These are phyloP conservation scores for Friedmanniomyces endolithicus DNA, from an alignment of 495 filamentous ascomycete species.

Conservation along the genomic window DNA sequence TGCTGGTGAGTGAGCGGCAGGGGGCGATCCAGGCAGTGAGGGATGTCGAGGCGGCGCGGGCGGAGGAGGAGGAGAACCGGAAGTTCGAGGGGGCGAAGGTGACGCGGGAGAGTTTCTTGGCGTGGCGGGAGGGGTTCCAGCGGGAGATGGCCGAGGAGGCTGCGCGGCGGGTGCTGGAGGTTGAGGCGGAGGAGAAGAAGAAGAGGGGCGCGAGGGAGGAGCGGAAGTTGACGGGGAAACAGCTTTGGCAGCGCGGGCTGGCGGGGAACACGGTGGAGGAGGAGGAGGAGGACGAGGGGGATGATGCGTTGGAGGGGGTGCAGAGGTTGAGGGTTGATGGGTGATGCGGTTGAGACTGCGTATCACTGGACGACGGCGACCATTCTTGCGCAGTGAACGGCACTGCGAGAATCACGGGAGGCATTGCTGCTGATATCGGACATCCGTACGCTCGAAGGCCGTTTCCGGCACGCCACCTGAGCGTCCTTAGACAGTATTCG, in stretches of 20 bases:
- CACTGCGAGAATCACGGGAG: too few relatives aligned
- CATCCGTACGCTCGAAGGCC: too few relatives aligned
- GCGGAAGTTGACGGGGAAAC: conserved; percentile 62
- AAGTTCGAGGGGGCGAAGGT: conserved; percentile 93
- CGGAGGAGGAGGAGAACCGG: conserved; percentile 83
- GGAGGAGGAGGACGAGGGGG: conserved; percentile 60
- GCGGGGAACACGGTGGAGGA: conserved; percentile 64
- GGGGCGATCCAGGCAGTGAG: conserved; percentile 45
- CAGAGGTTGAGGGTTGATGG: conserved; percentile 57
- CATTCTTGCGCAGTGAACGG: too few relatives aligned
- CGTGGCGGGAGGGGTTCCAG: conserved; percentile 69
- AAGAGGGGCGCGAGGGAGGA: conserved; percentile 48
- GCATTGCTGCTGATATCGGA: too few relatives aligned
- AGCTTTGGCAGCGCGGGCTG: conserved; percentile 76
- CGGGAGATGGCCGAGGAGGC: conserved; percentile 64
- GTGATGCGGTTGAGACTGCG: conserved; percentile 9
- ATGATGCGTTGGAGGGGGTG: conserved; percentile 43
- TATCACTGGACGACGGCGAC: too few relatives aligned
- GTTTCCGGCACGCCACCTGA: too few relatives aligned
- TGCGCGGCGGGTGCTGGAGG: conserved; percentile 51
- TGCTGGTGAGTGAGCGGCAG: conserved; percentile 57
- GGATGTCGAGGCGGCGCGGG: conserved; percentile 54
- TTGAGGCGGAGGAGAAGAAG: conserved; percentile 64
- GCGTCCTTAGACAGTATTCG: too few relatives aligned
- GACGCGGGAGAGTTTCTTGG: conserved; percentile 67